These are phyloP conservation scores for Blastosporella zonata DNA, from an alignment of 1,284 basidiomycete species.

Conservation along the genomic window DNA sequence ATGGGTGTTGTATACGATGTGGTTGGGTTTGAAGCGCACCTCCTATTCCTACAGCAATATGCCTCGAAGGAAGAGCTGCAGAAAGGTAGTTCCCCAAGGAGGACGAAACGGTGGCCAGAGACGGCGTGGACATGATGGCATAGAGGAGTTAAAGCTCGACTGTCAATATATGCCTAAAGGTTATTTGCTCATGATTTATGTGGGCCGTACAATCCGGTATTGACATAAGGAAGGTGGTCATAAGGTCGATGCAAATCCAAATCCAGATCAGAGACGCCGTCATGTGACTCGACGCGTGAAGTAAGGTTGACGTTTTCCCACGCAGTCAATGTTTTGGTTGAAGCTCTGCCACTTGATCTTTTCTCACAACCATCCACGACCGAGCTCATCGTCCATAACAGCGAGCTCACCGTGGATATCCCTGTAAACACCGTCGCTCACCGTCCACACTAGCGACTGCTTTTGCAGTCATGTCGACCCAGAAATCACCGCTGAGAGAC, in stretches of 20 bases:
- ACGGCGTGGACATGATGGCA: neutral
- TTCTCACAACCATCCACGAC: constrained; percentile 17
- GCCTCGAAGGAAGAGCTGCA: neutral
- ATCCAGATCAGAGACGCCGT: neutral
- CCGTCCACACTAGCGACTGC: constrained; percentile 3
- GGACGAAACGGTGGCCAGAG: neutral
- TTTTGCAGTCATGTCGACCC: constrained; percentile 29
- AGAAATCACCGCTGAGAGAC: constrained; percentile 51
- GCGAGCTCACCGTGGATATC: constrained; percentile 11
- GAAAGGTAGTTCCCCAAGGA: neutral
- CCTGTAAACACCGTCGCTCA: neutral
- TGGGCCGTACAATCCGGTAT: neutral
- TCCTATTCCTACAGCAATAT: constrained; percentile 5
- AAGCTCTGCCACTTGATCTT: constrained; percentile 21
- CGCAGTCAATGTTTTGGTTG: constrained; percentile 35
- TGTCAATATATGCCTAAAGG: neutral
- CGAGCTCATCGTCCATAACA: constrained; percentile 19
- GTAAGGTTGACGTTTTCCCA: constrained; percentile 18
- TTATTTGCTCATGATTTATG: constrained; percentile 11
- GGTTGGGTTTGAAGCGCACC: neutral
- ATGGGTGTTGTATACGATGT: neutral
- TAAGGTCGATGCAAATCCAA: neutral
- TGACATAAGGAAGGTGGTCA: neutral
- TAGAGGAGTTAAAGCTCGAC: neutral
- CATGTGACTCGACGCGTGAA: constrained; percentile 17